Evolutionary conservation across 2,329 filamentous ascomycete species (phyloP).

Genomic region (Clathrospora elynae): DNA sequence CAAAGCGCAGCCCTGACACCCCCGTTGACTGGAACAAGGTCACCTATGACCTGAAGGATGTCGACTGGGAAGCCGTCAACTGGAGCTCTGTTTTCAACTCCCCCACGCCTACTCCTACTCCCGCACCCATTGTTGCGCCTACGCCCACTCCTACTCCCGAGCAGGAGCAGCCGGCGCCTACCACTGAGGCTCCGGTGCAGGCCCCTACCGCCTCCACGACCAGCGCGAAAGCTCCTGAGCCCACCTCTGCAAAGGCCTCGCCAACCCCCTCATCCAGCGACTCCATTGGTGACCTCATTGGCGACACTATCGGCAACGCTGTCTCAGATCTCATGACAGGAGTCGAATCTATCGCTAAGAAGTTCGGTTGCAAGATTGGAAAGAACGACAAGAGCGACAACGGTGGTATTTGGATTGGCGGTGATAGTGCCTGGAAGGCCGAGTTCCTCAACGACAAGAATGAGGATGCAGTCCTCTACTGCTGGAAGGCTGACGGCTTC

Average conservation of each 20-base stretch:
- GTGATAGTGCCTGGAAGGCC: constrained; percentile 41
- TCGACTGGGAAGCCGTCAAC: constrained; percentile 38
- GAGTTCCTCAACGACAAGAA: constrained; percentile 45
- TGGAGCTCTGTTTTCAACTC: constrained; percentile 29
- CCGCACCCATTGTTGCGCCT: constrained; percentile 4
- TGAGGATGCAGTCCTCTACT: constrained; percentile 42
- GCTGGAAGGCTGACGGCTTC: constrained; percentile 45
- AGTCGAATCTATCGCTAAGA: constrained; percentile 26
- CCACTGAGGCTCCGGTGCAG: constrained; percentile 9
- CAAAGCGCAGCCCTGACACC: constrained; percentile 33
- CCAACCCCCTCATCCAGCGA: background rate
- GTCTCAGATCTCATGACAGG: constrained; percentile 25
- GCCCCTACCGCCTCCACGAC: constrained; percentile 5
- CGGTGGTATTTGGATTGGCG: constrained; percentile 46
- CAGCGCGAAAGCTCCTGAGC: constrained; percentile 11
- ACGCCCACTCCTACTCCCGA: constrained; percentile 20
- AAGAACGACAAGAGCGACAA: constrained; percentile 37
- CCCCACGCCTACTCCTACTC: constrained; percentile 16
- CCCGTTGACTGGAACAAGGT: constrained; percentile 41
- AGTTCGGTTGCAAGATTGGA: constrained; percentile 31
- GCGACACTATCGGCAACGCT: constrained; percentile 18
- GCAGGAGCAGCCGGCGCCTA: constrained; percentile 15
- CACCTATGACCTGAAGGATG: constrained; percentile 32
- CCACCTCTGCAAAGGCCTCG: background rate
- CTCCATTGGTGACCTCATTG: constrained; percentile 4